phyloP scores from a whole-genome alignment of 495 filamentous ascomycete species.

The Talaromyces liani region DNA sequence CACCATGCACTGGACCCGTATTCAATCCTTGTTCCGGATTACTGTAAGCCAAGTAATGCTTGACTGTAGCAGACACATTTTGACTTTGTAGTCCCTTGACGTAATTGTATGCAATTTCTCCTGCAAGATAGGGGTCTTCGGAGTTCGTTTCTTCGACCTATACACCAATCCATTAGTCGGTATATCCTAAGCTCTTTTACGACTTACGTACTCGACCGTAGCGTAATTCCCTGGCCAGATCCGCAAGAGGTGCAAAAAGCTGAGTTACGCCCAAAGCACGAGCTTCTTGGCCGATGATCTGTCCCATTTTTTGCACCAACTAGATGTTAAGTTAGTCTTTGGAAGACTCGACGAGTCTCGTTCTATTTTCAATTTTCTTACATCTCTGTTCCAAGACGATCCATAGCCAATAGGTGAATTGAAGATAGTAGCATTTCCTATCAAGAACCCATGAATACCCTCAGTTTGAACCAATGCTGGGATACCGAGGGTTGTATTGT shows the following conservation, averaged over 20 bases:
- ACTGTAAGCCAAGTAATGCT: conserved; percentile 61
- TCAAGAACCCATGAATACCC: conserved; percentile 60
- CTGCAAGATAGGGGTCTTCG: conserved; percentile 56
- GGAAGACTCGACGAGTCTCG: too few species aligned
- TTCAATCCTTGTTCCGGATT: conserved; percentile 64
- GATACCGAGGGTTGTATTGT: conserved; percentile 59
- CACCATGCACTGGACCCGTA: conserved; percentile 60
- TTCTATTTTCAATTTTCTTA: too few species aligned
- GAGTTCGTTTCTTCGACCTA: conserved; percentile 61
- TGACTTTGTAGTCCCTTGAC: conserved; percentile 54
- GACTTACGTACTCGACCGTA: conserved; percentile 45
- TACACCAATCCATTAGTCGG: background rate
- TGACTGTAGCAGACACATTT: conserved; percentile 60
- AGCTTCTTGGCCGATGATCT: conserved; percentile 52
- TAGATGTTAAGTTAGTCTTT: conserved; percentile 11
- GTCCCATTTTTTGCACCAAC: conserved; percentile 54
- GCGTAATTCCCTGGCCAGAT: conserved; percentile 58
- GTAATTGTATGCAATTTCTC: conserved; percentile 54
- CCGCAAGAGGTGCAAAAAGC: conserved; percentile 59
- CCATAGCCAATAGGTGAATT: conserved; percentile 65
- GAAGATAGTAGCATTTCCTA: conserved; percentile 67
- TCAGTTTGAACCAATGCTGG: conserved; percentile 65
- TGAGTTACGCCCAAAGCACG: conserved; percentile 58
- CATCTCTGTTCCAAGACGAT: conserved; percentile 54
- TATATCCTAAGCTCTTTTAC: background rate